A percentile compares a stretch with the other conserved stretches of the same genome.
Evolutionary conservation across 306 rosid genomes (phyloP).

Genomic region (Lathyrus sativus): DNA sequence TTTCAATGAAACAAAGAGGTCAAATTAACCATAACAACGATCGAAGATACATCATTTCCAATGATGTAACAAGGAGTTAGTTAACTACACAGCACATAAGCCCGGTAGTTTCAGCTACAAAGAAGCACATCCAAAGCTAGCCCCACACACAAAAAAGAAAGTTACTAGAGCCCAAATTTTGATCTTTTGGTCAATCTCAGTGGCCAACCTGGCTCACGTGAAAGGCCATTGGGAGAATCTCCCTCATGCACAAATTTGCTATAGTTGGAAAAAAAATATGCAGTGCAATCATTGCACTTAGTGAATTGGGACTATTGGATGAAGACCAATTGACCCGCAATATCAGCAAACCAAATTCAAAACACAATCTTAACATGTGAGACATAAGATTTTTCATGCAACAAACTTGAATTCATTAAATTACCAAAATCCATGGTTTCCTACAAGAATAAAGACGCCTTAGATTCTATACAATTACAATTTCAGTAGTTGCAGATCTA

Average conservation of each 20-base stretch:
- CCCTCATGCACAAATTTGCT: background rate
- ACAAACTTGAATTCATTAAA: background rate
- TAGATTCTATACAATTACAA: background rate
- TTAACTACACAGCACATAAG: background rate
- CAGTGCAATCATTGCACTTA: background rate
- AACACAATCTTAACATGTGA: background rate
- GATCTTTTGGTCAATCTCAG: too few species aligned
- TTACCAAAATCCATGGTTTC: background rate
- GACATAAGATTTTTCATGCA: background rate
- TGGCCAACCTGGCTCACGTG: background rate
- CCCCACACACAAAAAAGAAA: background rate
- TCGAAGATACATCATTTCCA: background rate
- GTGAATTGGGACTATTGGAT: background rate
- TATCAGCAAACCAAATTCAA: background rate
- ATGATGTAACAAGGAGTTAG: background rate
- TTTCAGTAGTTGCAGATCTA: background rate
- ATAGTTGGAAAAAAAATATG: background rate
- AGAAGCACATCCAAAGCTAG: background rate
- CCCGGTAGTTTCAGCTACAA: background rate
- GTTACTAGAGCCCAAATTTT: background rate
- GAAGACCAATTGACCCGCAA: background rate
- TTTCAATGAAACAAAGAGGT: conserved; percentile 11
- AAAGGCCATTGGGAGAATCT: background rate
- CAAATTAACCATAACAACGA: conserved; percentile 4
- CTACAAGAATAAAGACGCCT: background rate